Conservation (phyloP, 352 stramenopile genomes). For the Pythium oligandrum region DNA sequence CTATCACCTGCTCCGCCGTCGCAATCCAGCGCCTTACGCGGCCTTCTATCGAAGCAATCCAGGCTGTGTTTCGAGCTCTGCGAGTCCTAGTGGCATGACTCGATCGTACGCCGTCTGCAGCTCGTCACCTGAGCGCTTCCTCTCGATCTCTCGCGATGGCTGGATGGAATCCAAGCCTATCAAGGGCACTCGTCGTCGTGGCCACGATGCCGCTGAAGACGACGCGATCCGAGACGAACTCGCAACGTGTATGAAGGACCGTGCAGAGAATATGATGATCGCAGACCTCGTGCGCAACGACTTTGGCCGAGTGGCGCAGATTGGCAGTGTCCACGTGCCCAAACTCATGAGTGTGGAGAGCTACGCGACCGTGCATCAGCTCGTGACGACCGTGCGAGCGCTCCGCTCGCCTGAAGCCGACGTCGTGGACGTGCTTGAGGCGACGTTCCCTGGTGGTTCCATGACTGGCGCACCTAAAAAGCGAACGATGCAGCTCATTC, state of each 20-base stretch:
- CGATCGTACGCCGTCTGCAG: conserved; percentile 91
- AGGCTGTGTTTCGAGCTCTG: conserved; percentile 3
- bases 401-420: conserved; percentile 40
- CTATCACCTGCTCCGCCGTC: conserved; percentile 87
- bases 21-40: conserved; percentile 94
- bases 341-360: conserved; percentile 94
- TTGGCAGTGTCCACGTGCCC: conserved; percentile 90
- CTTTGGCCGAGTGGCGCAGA: conserved; percentile 90
- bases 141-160: conserved; percentile 60
- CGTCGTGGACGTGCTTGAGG: conserved; percentile 88
- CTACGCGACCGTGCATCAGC: conserved; percentile 97
- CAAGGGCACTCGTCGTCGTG: conserved; percentile 90
- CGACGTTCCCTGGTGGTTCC: conserved; percentile 96
- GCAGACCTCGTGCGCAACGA: conserved; percentile 96
- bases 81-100: conserved; percentile 6
- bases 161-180: conserved; percentile 97
- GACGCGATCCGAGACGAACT: conserved; percentile 67
- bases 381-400: conserved; percentile 94
- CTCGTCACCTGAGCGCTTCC: conserved; percentile 95
- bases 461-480: conserved; percentile 98
- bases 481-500: conserved; percentile 95
- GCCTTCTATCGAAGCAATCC: conserved; percentile 87
- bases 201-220: conserved; percentile 40
- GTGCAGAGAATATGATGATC: conserved; percentile 98
- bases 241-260: conserved; percentile 88